A percentile compares a stretch with the other conserved stretches of the same genome.
Evolutionary conservation across 352 stramenopile species (phyloP).

Genomic region (Globisporangium uncinulatum): DNA sequence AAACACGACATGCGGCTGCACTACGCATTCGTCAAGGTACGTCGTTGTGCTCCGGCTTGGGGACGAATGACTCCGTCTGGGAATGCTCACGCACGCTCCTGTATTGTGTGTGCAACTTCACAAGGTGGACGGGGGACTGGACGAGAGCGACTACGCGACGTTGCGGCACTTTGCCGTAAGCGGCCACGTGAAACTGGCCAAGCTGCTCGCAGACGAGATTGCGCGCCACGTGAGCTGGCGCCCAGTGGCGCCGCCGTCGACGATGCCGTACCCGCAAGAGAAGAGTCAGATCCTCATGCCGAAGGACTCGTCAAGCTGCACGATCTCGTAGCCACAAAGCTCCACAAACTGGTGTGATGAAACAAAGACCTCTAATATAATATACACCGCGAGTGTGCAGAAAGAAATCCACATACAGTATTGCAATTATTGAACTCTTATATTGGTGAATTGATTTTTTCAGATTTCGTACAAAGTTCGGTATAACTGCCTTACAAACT

Average conservation of each 20-base stretch:
- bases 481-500: too few relatives aligned
- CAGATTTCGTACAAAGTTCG: too few relatives aligned
- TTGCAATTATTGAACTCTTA: too few relatives aligned
- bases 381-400: too few relatives aligned
- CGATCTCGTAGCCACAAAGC: conserved; percentile 3
- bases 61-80: background rate
- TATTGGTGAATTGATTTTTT: too few relatives aligned
- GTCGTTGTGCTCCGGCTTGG: background rate
- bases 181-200: conserved; percentile 79
- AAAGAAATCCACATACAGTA: too few relatives aligned
- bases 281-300: conserved; percentile 76
- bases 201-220: conserved; percentile 67
- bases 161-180: conserved; percentile 82
- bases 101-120: background rate
- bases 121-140: conserved; percentile 62
- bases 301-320: conserved; percentile 30
- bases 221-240: conserved; percentile 59
- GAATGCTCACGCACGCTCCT: background rate
- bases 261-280: conserved; percentile 73
- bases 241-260: conserved; percentile 38
- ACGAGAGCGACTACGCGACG: conserved; percentile 66
- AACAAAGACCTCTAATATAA: too few relatives aligned
- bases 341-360: too few relatives aligned
- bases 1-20: conserved; percentile 79
- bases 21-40: conserved; percentile 76